These are phyloP conservation scores for Hemisphaericaspora subhashii DNA, from an alignment of 1,139 yeast species.

Conservation along the genomic window DNA sequence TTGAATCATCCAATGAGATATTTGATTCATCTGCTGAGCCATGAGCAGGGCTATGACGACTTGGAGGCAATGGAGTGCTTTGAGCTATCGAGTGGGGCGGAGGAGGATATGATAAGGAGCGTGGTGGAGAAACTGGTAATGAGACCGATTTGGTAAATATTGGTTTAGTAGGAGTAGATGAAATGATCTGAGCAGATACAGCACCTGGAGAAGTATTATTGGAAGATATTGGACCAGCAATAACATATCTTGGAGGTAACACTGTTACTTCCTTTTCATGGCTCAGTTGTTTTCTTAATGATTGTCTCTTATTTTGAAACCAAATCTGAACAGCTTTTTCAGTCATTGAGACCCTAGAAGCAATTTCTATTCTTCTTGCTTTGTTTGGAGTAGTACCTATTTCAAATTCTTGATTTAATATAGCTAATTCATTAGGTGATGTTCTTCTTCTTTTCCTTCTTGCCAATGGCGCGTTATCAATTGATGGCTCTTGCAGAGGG, in stretches of 20 bases:
- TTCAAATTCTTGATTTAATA: constrained; percentile 77
- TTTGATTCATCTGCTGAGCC: constrained; percentile 17
- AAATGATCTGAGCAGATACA: constrained; percentile 17
- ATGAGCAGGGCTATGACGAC: background rate
- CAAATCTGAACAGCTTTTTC: constrained; percentile 97
- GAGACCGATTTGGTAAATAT: constrained; percentile 4
- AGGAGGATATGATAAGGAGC: background rate
- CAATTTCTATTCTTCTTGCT: constrained; percentile 71
- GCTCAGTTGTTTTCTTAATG: constrained; percentile 56
- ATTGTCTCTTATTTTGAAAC: constrained; percentile 95
- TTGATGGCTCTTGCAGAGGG: constrained; percentile 79
- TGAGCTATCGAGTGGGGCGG: background rate
- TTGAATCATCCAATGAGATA: constrained; percentile 23
- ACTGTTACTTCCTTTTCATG: constrained; percentile 46
- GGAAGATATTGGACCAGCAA: constrained; percentile 1
- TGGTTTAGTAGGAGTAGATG: constrained; percentile 25
- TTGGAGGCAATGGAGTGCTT: background rate
- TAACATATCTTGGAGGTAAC: constrained; percentile 30
- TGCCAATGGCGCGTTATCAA: constrained; percentile 87
- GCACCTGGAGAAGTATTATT: constrained; percentile 13
- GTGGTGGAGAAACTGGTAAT: constrained; percentile 1
- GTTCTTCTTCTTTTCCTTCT: constrained; percentile 95
- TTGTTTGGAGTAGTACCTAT: constrained; percentile 81
- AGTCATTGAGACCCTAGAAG: constrained; percentile 81
- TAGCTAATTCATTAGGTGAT: constrained; percentile 77